Conservation (phyloP, 1,139 yeast species). For the Debaryomyces coudertii region DNA sequence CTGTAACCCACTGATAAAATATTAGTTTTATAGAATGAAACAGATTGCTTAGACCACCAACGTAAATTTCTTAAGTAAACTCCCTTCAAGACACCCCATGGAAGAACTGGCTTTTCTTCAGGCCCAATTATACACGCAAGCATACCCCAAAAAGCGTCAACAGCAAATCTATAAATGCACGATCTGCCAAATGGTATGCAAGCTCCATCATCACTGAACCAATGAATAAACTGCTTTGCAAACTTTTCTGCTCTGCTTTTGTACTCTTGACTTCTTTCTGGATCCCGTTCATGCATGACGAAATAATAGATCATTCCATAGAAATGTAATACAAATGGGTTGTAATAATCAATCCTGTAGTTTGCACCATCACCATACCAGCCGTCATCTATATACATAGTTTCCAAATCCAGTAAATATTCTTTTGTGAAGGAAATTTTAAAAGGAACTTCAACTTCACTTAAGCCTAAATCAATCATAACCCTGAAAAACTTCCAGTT, state of each 20-base stretch:
- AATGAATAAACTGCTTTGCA: constrained; percentile 23
- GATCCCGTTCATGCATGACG: constrained; percentile 17
- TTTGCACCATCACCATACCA: constrained; percentile 32
- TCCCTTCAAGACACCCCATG: constrained; percentile 27
- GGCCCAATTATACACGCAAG: constrained; percentile 22
- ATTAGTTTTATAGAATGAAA: constrained; percentile 20
- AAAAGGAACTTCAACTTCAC: constrained; percentile 22
- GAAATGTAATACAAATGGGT: constrained; percentile 31
- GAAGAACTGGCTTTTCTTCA: constrained; percentile 15
- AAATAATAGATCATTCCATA: constrained; percentile 25
- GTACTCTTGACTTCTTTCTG: constrained; percentile 17
- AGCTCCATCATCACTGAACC: constrained; percentile 27
- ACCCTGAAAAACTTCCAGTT: constrained; percentile 33
- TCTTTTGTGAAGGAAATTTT: constrained; percentile 17
- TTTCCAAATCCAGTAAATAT: constrained; percentile 23
- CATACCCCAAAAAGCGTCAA: constrained; percentile 30
- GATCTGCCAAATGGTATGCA: constrained; percentile 30
- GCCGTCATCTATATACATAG: constrained; percentile 26
- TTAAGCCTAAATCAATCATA: constrained; percentile 26
- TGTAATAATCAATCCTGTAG: constrained; percentile 28
- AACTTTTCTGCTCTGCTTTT: constrained; percentile 22
- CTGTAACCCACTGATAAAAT: constrained; percentile 27
- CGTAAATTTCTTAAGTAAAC: constrained; percentile 24
- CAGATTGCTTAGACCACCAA: constrained; percentile 32
- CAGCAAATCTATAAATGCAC: constrained; percentile 29